These are phyloP conservation scores for Phialophora expanda DNA, from an alignment of 2,329 filamentous ascomycete species.

Conservation along the genomic window DNA sequence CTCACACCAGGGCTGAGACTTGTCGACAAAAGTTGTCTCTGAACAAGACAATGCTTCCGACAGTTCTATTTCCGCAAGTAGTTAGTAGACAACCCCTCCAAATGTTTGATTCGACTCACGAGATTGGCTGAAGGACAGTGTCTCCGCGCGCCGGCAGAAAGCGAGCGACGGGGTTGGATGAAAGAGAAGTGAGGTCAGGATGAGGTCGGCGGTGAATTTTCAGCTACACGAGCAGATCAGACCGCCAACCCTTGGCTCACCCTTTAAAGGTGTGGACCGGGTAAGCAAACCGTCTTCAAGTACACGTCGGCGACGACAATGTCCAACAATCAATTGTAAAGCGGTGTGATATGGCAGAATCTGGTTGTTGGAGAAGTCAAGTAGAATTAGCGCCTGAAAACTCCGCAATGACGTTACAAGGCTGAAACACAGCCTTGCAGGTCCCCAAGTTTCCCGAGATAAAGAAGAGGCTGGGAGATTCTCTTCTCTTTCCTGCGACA, in stretches of 20 bases:
- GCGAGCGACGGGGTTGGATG: constrained; percentile 5
- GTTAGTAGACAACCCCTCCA: constrained; percentile 21
- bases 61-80: constrained; percentile 4
- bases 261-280: background rate
- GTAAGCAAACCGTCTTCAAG: background rate
- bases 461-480: background rate
- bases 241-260: background rate
- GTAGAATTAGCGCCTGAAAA: background rate
- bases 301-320: background rate
- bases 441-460: background rate
- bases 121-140: constrained; percentile 16
- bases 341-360: background rate
- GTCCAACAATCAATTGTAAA: background rate
- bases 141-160: constrained; percentile 10
- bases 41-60: background rate
- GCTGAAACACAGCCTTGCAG: background rate
- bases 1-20: background rate
- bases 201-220: constrained; percentile 7
- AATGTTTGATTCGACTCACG: constrained; percentile 18
- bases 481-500: background rate
- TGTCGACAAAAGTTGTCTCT: background rate
- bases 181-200: background rate
- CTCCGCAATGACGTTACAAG: background rate
- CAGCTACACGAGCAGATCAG: background rate
- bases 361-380: background rate